Evolutionary conservation across 2,329 filamentous ascomycete species (phyloP).

Genomic region (Apiospora koreana): DNA sequence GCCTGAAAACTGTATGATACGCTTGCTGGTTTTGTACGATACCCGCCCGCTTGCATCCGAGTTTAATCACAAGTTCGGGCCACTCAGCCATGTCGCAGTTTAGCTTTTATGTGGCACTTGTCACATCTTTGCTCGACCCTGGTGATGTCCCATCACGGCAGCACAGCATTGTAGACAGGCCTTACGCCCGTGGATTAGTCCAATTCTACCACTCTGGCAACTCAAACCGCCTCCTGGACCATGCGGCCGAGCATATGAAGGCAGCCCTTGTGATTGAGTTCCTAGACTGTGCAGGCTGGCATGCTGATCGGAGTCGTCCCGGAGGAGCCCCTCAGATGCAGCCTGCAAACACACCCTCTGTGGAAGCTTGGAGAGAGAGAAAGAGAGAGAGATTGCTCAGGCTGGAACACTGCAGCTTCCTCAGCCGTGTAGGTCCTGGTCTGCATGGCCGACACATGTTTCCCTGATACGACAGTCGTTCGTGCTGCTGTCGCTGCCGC

Average conservation of each 20-base stretch:
- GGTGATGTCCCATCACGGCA: constrained; percentile 1
- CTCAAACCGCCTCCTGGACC: background rate
- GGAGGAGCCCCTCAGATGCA: background rate
- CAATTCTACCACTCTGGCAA: background rate
- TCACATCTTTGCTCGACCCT: constrained; percentile 4
- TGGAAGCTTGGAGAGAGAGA: too few relatives aligned
- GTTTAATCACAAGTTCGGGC: background rate
- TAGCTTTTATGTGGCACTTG: constrained; percentile 1
- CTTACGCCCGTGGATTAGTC: constrained; percentile 1
- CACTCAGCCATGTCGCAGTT: constrained; percentile 2
- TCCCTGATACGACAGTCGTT: background rate
- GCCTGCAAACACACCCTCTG: background rate
- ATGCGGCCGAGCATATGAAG: background rate
- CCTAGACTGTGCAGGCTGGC: background rate
- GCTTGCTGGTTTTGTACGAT: background rate
- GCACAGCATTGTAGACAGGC: background rate
- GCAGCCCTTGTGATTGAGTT: background rate
- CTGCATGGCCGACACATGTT: constrained; percentile 4
- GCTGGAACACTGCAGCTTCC: background rate
- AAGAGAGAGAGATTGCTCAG: background rate
- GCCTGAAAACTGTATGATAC: background rate
- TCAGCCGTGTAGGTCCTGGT: background rate
- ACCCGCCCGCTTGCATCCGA: constrained; percentile 2
- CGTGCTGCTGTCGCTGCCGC: background rate
- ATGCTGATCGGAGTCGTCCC: background rate